Base-by-base conservation (phyloP, 495 filamentous ascomycete genomes). In the Penicillium bovifimosum region DNA sequence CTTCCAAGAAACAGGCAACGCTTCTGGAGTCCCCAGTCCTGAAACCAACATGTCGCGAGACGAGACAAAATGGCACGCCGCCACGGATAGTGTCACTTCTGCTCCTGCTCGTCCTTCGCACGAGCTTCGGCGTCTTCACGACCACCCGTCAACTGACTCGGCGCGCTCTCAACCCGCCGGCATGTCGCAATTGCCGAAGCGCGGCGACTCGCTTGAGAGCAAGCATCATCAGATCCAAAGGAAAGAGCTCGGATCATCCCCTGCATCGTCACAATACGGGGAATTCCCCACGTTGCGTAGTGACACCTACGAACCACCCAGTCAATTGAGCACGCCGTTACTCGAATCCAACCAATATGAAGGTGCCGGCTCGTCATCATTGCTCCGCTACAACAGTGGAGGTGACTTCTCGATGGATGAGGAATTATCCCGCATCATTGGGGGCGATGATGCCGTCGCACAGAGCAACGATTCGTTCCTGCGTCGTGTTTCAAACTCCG, bases 381-480 rank as follows among this genome's bases (percentile, higher is more conserved):
- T 90, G 54, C 81, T 87, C 41, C 81, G 86, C 32, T 88, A 87
- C 70, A 88, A 78, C 64, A 76, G 77, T 28, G 84, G 84, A 40
- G 86, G 83, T 42, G 90, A 91, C 53, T 87, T 92, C 56, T 88
- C 85, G 34, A 84, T 91, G 84, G 91, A 96, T 56, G 91, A 96
- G 56, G 93, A 96, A 57, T 85, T 95, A 76, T 82, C 85, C 38
- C 83, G 90, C 16, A 89, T 95, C 33, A 73, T 93, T 40, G 82
- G 82, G 4, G 82, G 86, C 42, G 87, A 91, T 38, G 79, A 78
- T 36, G 77, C 78, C 16, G 34, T 56, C 17, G 55, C 57, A 6
- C 75, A 73, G 49, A 69, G 67, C 8, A 66, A 63, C 55, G 74
- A 80, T 10, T 90, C 88, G 1, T 86, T 96, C 49, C 70, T 96